Conservation (phyloP, 2,329 filamentous ascomycete genomes). For the Aspergillus sp. region DNA sequence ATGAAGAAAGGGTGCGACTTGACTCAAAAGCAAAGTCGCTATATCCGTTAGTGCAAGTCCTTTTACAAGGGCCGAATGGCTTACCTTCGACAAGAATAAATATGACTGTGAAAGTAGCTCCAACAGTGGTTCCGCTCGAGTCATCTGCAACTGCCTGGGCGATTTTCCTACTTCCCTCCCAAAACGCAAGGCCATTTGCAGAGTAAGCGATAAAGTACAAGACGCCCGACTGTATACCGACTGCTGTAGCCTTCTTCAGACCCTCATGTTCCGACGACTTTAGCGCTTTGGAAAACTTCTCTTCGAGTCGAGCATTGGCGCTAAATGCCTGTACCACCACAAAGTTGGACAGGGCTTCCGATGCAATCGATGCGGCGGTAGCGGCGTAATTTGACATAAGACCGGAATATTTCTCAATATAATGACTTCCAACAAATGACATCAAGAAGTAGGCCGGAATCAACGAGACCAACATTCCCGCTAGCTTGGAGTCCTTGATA, state of each 20-base stretch:
- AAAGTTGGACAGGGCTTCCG: constrained; percentile 64
- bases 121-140: constrained; percentile 34
- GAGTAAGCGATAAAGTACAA: constrained; percentile 71
- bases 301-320: constrained; percentile 62
- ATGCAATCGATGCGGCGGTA: constrained; percentile 65
- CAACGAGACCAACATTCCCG: constrained; percentile 66
- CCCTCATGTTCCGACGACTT: constrained; percentile 56
- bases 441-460: constrained; percentile 67
- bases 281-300: constrained; percentile 61
- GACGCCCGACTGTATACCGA: constrained; percentile 63
- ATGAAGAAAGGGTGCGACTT: constrained; percentile 48
- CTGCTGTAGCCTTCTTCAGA: constrained; percentile 61
- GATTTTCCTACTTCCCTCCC: constrained; percentile 65
- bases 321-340: constrained; percentile 67
- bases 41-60: constrained; percentile 18
- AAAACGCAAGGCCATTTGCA: constrained; percentile 70
- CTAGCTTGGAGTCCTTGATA: constrained; percentile 64
- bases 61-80: background rate
- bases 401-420: constrained; percentile 55
- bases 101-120: constrained; percentile 44
- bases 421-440: constrained; percentile 60
- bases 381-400: constrained; percentile 59
- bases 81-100: constrained; percentile 45
- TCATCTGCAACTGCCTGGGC: constrained; percentile 37
- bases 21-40: constrained; percentile 45